Conservation (phyloP, 768 basidiomycete genomes). For the Collybia mongolica region DNA sequence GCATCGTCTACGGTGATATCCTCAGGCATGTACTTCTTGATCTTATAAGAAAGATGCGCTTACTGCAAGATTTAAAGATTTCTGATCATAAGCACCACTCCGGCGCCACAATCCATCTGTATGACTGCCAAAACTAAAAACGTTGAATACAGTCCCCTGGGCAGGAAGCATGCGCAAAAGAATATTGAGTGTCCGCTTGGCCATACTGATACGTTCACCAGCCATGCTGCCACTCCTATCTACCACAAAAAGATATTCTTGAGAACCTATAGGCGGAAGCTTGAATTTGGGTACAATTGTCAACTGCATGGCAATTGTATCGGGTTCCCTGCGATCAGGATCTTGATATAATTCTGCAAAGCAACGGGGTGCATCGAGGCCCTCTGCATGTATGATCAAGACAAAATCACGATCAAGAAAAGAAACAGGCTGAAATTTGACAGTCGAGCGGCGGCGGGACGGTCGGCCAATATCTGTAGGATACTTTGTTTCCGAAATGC, state of each 20-base stretch:
- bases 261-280: constrained; percentile 36
- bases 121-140: constrained; percentile 49
- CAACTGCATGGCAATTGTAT: constrained; percentile 49
- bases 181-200: constrained; percentile 44
- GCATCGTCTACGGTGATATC: constrained; percentile 27
- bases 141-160: constrained; percentile 46
- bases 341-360: constrained; percentile 45
- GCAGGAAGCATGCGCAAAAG: constrained; percentile 49
- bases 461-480: constrained; percentile 27
- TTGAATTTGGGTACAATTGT: constrained; percentile 53
- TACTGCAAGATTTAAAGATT: constrained; percentile 34
- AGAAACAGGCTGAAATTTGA: constrained; percentile 34
- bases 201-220: constrained; percentile 37
- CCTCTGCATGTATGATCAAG: constrained; percentile 44
- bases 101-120: constrained; percentile 31
- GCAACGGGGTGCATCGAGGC: constrained; percentile 53
- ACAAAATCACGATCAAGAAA: constrained; percentile 53
- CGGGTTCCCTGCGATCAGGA: constrained; percentile 12
- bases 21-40: neutral
- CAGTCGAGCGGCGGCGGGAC: constrained; percentile 40
- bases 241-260: constrained; percentile 62
- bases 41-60: constrained; percentile 14
- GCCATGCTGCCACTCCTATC: constrained; percentile 60
- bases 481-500: constrained; percentile 31
- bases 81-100: constrained; percentile 31